Conservation (phyloP, 345 rosid genomes). For the Balakata baccata region DNA sequence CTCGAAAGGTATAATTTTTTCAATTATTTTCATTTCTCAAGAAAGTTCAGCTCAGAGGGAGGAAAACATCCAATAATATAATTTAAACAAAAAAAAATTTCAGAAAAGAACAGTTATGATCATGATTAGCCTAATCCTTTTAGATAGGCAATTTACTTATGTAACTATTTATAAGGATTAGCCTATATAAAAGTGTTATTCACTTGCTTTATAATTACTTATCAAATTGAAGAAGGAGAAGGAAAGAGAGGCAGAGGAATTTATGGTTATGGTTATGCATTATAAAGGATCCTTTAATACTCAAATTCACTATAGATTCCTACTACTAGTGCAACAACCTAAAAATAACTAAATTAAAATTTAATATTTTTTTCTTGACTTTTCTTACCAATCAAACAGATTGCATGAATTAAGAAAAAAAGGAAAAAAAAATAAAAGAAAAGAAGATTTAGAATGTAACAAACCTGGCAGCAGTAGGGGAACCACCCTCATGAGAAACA, state of each 20-base stretch:
- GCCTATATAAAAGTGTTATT: no score
- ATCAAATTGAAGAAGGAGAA: neutral
- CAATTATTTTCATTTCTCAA: neutral
- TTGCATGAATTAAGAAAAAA: neutral
- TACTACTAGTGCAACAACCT: no score
- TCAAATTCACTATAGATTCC: no score
- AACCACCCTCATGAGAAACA: constrained; percentile 53
- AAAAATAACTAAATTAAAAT: neutral
- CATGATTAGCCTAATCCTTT: neutral
- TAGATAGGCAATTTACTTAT: no score
- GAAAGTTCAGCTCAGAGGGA: neutral
- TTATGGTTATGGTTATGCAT: no score
- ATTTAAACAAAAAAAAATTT: neutral
- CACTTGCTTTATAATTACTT: neutral
- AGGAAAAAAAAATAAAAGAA: no score
- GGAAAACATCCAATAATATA: neutral
- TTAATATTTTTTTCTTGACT: neutral
- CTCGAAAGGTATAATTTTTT: neutral
- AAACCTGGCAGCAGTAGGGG: constrained; percentile 63
- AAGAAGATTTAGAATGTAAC: neutral
- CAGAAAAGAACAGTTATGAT: neutral
- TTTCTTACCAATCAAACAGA: neutral
- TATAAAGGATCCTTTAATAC: no score
- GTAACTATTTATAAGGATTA: no score
- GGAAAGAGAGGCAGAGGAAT: neutral